Conservation (phyloP, 2,329 filamentous ascomycete species). For the Macrophomina tecta region DNA sequence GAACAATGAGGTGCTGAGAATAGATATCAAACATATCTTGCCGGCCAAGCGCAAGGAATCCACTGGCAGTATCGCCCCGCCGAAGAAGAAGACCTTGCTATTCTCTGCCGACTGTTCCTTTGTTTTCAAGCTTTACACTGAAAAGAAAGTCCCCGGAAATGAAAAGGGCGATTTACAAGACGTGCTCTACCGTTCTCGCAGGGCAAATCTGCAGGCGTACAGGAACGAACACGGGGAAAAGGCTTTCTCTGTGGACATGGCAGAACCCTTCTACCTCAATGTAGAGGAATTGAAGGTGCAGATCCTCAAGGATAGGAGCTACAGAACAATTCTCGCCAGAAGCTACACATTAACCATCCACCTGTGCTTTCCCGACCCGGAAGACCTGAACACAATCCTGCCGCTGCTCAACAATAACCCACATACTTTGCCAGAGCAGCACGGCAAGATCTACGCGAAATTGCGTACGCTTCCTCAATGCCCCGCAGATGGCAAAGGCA, state of each 20-base stretch:
- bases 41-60: background rate
- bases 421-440: background rate
- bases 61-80: background rate
- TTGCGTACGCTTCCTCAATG: constrained; percentile 41
- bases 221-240: constrained; percentile 6
- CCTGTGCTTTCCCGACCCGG: constrained; percentile 36
- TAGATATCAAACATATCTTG: constrained; percentile 28
- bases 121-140: constrained; percentile 31
- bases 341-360: constrained; percentile 29
- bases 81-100: background rate
- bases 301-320: background rate
- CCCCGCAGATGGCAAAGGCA: constrained; percentile 17
- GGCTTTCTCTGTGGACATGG: constrained; percentile 1
- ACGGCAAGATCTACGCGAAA: constrained; percentile 24
- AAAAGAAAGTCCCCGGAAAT: constrained; percentile 27
- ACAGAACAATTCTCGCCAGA: background rate
- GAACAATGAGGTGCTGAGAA: constrained; percentile 31
- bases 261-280: constrained; percentile 35
- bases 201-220: constrained; percentile 9
- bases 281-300: constrained; percentile 28
- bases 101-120: constrained; percentile 1
- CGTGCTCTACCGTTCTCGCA: constrained; percentile 37
- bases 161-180: constrained; percentile 32
- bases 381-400: constrained; percentile 39
- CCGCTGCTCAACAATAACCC: constrained; percentile 33